phyloP scores from a whole-genome alignment of 768 basidiomycete genomes.

The Hysterangium stoloniferum region DNA sequence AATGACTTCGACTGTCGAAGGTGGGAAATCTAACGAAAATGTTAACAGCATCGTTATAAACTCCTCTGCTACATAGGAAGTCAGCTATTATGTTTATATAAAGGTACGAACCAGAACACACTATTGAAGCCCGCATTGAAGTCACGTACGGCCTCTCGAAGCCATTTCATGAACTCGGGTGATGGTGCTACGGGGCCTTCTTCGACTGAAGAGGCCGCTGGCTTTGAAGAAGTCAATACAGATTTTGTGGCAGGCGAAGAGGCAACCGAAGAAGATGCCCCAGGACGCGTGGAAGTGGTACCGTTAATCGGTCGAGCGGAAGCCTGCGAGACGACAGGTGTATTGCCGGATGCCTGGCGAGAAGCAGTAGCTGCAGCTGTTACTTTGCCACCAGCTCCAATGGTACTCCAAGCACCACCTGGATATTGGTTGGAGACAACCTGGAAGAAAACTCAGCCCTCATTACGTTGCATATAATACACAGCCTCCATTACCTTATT shows the following conservation, averaged over 20 bases:
- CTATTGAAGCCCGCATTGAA: slow-evolving; percentile 47
- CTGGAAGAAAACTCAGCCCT: background rate
- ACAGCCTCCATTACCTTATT: slow-evolving; percentile 46
- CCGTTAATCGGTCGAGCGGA: slow-evolving; percentile 23
- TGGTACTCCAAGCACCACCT: slow-evolving; percentile 75
- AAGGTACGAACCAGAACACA: slow-evolving; percentile 1
- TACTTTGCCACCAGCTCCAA: slow-evolving; percentile 70
- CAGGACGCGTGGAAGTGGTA: slow-evolving; percentile 31
- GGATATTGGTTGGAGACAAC: background rate
- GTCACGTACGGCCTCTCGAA: slow-evolving; percentile 74
- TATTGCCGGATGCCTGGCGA: slow-evolving; percentile 23
- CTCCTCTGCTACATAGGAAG: slow-evolving; percentile 67
- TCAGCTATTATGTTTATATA: slow-evolving; percentile 10
- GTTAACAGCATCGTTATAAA: slow-evolving; percentile 92
- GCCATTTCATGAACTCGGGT: slow-evolving; percentile 89
- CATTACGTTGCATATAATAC: background rate
- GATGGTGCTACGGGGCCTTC: slow-evolving; percentile 65
- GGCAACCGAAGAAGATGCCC: slow-evolving; percentile 26
- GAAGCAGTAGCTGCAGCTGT: slow-evolving; percentile 25
- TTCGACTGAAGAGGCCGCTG: slow-evolving; percentile 34
- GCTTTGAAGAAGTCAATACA: slow-evolving; percentile 20
- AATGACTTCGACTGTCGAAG: slow-evolving; percentile 82
- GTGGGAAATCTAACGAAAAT: slow-evolving; percentile 86
- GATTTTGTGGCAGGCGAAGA: slow-evolving; percentile 25
- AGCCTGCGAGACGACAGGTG: slow-evolving; percentile 26